Conservation (phyloP, 2,329 filamentous ascomycete genomes). For the Aspergillus pseudonomiae region DNA sequence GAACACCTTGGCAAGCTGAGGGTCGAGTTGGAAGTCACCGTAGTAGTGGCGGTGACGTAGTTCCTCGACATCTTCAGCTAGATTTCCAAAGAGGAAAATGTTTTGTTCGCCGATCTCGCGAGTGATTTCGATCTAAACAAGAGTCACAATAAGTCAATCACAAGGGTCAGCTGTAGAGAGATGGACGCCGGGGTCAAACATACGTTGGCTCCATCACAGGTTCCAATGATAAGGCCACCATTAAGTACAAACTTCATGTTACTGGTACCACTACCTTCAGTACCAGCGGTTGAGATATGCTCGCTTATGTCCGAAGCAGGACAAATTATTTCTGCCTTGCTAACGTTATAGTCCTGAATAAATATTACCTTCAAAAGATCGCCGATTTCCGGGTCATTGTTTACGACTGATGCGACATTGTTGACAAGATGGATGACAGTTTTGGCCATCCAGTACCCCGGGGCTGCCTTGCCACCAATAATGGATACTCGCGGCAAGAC, state of each 20-base stretch:
- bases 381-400: slow-evolving; percentile 88
- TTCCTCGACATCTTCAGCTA: slow-evolving; percentile 95
- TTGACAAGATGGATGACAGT: slow-evolving; percentile 97
- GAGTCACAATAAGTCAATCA: background rate
- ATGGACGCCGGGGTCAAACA: slow-evolving; percentile 40
- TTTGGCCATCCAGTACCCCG: slow-evolving; percentile 99
- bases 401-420: slow-evolving; percentile 84
- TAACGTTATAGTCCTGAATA: slow-evolving; percentile 97
- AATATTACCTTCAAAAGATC: slow-evolving; percentile 97
- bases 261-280: slow-evolving; percentile 83
- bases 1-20: slow-evolving; percentile 79
- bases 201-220: slow-evolving; percentile 96
- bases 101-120: slow-evolving; percentile 95
- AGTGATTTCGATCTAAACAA: slow-evolving; percentile 87
- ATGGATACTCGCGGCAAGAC: slow-evolving; percentile 86
- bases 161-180: background rate
- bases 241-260: slow-evolving; percentile 99
- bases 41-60: slow-evolving; percentile 90
- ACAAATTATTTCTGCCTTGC: slow-evolving; percentile 95
- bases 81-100: slow-evolving; percentile 97
- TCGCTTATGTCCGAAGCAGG: slow-evolving; percentile 96
- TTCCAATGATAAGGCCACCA: slow-evolving; percentile 94
- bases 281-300: slow-evolving; percentile 97
- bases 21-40: slow-evolving; percentile 75
- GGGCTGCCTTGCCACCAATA: slow-evolving; percentile 96